These are phyloP conservation scores for Aspergillus avenaceus DNA, from an alignment of 495 filamentous ascomycete species.

Conservation along the genomic window DNA sequence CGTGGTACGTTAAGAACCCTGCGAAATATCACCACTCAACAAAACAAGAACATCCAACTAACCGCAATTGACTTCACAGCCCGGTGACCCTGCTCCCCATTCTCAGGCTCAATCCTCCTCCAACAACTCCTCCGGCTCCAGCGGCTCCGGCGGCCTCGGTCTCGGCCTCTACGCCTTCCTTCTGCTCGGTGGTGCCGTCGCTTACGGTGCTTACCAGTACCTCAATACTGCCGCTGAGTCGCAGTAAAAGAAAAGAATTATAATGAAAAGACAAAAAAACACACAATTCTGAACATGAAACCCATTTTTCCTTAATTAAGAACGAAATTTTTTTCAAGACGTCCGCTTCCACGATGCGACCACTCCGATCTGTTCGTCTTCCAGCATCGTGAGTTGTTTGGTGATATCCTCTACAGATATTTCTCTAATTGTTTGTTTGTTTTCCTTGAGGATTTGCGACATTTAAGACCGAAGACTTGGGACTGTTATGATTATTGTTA, in stretches of 20 bases:
- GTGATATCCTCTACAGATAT: slow-evolving; percentile 16
- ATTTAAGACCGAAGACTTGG: slow-evolving; percentile 2
- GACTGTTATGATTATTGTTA: background rate
- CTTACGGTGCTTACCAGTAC: slow-evolving; percentile 86
- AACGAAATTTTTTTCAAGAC: slow-evolving; percentile 10
- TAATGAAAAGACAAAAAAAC: slow-evolving; percentile 8
- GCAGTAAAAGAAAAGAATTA: slow-evolving; percentile 15
- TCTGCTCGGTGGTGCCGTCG: slow-evolving; percentile 69
- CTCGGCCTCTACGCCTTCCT: slow-evolving; percentile 80
- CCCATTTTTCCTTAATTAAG: no score
- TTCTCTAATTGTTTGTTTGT: slow-evolving; percentile 4
- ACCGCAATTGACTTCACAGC: slow-evolving; percentile 43
- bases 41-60: slow-evolving; percentile 2
- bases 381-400: slow-evolving; percentile 11
- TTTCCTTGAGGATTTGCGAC: background rate
- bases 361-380: slow-evolving; percentile 3
- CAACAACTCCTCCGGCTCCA: slow-evolving; percentile 42
- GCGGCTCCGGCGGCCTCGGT: slow-evolving; percentile 54
- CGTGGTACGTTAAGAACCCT: slow-evolving; percentile 55
- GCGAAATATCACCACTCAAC: slow-evolving; percentile 4
- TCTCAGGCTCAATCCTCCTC: slow-evolving; percentile 46
- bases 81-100: slow-evolving; percentile 79
- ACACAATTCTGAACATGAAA: no score
- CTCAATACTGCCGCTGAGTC: slow-evolving; percentile 49
- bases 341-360: slow-evolving; percentile 8